Evolutionary conservation across 2,329 filamentous ascomycete genomes (phyloP).

Genomic region (Pseudocercospora fuligena): DNA sequence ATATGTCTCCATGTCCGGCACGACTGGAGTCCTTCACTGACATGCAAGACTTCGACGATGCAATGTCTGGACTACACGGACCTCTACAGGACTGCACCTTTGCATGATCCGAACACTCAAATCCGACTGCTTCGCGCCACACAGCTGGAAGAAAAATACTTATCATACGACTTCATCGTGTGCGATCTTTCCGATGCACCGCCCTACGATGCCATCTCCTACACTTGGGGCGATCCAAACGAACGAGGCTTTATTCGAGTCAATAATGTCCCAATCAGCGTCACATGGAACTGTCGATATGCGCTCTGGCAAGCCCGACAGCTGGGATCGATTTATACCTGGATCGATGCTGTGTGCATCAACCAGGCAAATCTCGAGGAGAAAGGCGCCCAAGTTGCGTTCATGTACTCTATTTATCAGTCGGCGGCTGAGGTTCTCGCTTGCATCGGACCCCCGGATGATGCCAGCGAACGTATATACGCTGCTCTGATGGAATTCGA

Average conservation of each 20-base stretch:
- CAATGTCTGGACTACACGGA: too few species aligned
- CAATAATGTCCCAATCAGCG: neutral
- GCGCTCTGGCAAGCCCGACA: neutral
- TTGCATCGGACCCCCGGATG: neutral
- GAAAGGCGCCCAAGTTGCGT: neutral
- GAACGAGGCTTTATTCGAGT: neutral
- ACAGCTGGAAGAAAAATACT: too few species aligned
- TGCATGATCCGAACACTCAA: too few species aligned
- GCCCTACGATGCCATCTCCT: neutral
- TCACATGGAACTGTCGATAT: neutral
- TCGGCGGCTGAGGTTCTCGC: constrained; percentile 5
- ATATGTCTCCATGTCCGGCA: too few species aligned
- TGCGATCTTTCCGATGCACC: neutral
- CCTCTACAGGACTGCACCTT: too few species aligned
- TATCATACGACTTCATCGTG: too few species aligned
- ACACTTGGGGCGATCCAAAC: neutral
- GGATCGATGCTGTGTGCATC: constrained; percentile 11
- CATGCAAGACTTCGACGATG: too few species aligned
- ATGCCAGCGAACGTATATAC: neutral
- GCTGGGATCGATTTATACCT: neutral
- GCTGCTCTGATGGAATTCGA: neutral
- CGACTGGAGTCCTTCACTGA: too few species aligned
- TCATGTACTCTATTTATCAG: constrained; percentile 8
- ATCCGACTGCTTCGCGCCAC: too few species aligned
- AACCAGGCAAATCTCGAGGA: constrained; percentile 6